Base-by-base conservation (phyloP, 2,329 filamentous ascomycete genomes). In the Colletotrichum magnum region DNA sequence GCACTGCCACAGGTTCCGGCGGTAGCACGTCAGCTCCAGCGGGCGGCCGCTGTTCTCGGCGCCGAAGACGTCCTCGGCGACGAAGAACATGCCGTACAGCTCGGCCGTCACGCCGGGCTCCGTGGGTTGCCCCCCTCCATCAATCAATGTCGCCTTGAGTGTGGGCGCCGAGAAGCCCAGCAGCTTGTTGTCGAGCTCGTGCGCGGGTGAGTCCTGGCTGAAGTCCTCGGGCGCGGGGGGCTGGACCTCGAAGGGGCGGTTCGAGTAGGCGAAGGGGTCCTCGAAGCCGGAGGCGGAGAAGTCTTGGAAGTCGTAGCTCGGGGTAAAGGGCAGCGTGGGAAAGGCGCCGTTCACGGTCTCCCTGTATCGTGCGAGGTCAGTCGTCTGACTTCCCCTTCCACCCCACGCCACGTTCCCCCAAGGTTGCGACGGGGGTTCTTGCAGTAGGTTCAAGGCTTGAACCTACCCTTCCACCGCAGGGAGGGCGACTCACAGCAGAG, bases 1-100 rank as follows among this genome's bases (percentile, higher is more conserved):
- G 73, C 97, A 97, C 81, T 98, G 95, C 86, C 97, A 98, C 54
- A 98, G 85, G 76, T 98, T 98, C 58, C 95, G 89, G 51, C 95
- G 91, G 79, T 98, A 98, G 85, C 95, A 98, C 0, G 95, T 98
- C 78, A 98, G 83, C 81, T 98, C 95, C 58, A 92, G 87, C 0
- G 92, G 91, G 5, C 90, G 82, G 9, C 85, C 86, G 3, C 82
- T 78, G 53, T 81, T 85, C 58, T 89, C 83, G 81, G 88, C 80
- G 79, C 90, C 79, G 83, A 93, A 95, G 5, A 94, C 92, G 74
- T 94, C 93, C 77, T 95, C 93, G 52, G 93, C 93, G 28, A 95
- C 88, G 77, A 95, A 94, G 84, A 95, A 95, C 93, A 95, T 95
- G 86, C 93, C 93, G 75, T 94, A 93, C 13, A 95, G 83, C 81